Conservation (phyloP, 768 basidiomycete species). For the Suillus weaverae region DNA sequence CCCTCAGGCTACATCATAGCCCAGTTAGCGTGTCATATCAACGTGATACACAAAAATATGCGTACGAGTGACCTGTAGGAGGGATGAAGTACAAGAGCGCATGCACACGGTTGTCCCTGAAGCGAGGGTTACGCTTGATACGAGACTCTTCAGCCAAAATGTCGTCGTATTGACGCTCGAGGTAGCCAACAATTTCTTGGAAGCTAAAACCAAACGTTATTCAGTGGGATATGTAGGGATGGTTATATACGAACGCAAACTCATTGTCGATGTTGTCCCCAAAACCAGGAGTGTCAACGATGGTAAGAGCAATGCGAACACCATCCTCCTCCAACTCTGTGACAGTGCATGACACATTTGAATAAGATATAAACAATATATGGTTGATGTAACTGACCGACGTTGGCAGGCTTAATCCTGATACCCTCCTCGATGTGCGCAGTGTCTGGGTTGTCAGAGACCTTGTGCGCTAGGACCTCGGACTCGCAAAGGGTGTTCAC, state of each 20-base stretch:
- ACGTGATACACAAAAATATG: conserved; percentile 17
- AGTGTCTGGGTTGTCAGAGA: conserved; percentile 79
- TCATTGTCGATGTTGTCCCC: conserved; percentile 99
- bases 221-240: conserved; percentile 5
- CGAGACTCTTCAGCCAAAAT: conserved; percentile 97
- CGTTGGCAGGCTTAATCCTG: conserved; percentile 91
- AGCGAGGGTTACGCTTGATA: conserved; percentile 99
- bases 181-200: conserved; percentile 93
- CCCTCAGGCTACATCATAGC: conserved; percentile 63
- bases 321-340: conserved; percentile 98
- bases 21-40: background rate
- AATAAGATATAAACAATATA: background rate
- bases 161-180: conserved; percentile 99
- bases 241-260: conserved; percentile 71
- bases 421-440: conserved; percentile 95
- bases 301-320: conserved; percentile 94
- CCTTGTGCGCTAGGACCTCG: conserved; percentile 86
- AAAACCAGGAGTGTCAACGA: conserved; percentile 98
- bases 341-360: conserved; percentile 6
- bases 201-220: conserved; percentile 54
- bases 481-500: conserved; percentile 99
- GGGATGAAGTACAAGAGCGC: conserved; percentile 98
- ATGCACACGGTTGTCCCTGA: conserved; percentile 97
- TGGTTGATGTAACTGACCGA: conserved; percentile 53
- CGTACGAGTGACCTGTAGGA: conserved; percentile 96